Percentiles rank a stretch among this genome's conserved stretches.
phyloP scores from a whole-genome alignment of 345 rosid genomes.

The Rhodamnia rubescens region DNA sequence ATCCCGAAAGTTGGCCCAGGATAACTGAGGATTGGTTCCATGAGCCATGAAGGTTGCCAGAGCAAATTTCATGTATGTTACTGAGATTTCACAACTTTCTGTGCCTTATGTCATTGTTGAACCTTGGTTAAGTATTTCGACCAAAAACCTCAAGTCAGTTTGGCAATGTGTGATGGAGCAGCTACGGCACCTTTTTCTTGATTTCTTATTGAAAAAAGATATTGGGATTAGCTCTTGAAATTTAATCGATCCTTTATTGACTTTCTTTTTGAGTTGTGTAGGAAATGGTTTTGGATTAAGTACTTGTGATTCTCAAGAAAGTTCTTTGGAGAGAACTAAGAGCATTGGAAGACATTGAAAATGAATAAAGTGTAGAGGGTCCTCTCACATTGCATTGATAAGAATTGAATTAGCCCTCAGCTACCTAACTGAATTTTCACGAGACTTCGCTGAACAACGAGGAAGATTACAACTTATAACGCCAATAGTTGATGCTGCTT shows the following conservation, averaged over 20 bases:
- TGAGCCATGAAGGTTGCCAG: neutral
- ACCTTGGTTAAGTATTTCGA: neutral
- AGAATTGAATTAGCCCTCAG: neutral
- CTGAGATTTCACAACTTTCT: neutral
- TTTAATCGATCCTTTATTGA: no score
- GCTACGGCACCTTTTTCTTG: neutral
- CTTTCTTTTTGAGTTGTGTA: neutral
- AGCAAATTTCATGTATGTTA: neutral
- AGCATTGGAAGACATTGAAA: neutral
- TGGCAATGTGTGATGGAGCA: neutral
- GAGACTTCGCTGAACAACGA: neutral
- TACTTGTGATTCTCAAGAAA: neutral
- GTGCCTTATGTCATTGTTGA: neutral
- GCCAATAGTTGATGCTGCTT: neutral
- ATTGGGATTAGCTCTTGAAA: neutral
- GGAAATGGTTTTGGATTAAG: neutral
- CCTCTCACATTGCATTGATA: neutral
- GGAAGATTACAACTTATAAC: neutral
- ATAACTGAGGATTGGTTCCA: slow-evolving; percentile 9
- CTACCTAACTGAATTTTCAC: neutral
- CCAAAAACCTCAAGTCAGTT: neutral
- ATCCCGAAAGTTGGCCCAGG: slow-evolving; percentile 95
- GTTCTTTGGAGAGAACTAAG: neutral
- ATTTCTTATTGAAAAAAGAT: neutral
- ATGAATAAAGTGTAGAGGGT: neutral